Percentiles rank a stretch among this genome's conserved stretches.
Evolutionary conservation across 345 rosid genomes (phyloP).

Genomic region (Populus davidiana): DNA sequence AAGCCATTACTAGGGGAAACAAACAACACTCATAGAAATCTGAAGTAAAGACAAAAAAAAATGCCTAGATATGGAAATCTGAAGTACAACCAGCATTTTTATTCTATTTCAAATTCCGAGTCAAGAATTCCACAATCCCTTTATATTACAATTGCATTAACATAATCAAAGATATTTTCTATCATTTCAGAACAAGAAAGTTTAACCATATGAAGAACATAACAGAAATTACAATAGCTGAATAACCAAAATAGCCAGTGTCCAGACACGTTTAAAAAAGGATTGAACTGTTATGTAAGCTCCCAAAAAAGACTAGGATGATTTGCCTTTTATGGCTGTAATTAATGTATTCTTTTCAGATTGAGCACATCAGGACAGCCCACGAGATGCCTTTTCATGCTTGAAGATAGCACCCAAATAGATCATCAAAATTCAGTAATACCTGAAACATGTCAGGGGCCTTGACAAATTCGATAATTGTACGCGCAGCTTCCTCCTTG

Average conservation of each 20-base stretch:
- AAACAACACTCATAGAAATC: not conserved
- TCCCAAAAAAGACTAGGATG: not conserved
- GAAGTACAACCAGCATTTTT: not conserved
- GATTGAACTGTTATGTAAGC: not conserved
- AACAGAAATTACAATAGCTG: not conserved
- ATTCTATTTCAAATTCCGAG: not conserved
- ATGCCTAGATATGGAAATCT: not conserved
- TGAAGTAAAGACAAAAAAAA: not conserved
- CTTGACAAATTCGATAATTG: constrained; percentile 78
- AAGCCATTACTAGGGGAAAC: not conserved
- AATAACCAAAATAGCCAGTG: not conserved
- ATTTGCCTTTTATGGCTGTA: not conserved
- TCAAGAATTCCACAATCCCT: not conserved
- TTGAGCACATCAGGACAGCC: not conserved
- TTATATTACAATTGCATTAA: not conserved
- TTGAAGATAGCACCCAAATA: not conserved
- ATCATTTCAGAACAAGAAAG: not conserved
- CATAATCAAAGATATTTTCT: not conserved
- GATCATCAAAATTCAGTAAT: constrained; percentile 12
- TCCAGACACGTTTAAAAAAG: not conserved
- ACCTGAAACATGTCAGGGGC: constrained; percentile 92
- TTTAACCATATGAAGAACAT: not conserved
- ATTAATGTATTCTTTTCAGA: not conserved
- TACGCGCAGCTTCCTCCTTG: constrained; percentile 81
- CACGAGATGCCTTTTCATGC: not conserved